Percentiles rank a stretch among this genome's conserved stretches.
phyloP scores from a whole-genome alignment of 345 rosid species.

The Orychophragmus violaceus region DNA sequence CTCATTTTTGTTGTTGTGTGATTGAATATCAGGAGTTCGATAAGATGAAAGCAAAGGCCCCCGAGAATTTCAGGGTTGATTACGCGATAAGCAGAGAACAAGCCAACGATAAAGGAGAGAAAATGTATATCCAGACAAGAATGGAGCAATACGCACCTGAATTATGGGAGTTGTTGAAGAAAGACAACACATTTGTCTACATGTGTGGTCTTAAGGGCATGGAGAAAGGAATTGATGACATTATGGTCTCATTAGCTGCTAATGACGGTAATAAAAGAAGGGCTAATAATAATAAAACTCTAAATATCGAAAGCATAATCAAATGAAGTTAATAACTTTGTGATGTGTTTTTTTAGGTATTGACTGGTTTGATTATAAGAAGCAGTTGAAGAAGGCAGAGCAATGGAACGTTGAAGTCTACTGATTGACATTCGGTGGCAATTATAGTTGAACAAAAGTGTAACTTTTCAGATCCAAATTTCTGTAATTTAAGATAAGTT shows the following conservation, averaged over 20 bases:
- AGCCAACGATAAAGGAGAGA: constrained; percentile 29
- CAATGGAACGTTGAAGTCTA: constrained; percentile 95
- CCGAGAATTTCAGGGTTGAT: constrained; percentile 43
- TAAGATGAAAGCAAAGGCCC: constrained; percentile 73
- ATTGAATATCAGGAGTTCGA: constrained; percentile 42
- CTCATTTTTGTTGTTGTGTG: neutral
- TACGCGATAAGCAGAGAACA: constrained; percentile 38
- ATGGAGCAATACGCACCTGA: constrained; percentile 58
- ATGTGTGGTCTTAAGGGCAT: constrained; percentile 94
- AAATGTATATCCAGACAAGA: constrained; percentile 33
- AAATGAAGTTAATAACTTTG: neutral
- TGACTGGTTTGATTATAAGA: constrained; percentile 75
- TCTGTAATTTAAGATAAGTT: constrained; percentile 17
- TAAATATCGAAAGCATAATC: neutral
- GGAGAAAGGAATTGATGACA: constrained; percentile 88
- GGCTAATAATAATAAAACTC: neutral
- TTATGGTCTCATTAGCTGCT: constrained; percentile 67
- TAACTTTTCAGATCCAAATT: neutral
- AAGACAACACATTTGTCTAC: constrained; percentile 83
- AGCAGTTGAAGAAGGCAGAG: constrained; percentile 69
- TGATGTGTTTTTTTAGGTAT: constrained; percentile 39
- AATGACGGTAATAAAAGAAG: constrained; percentile 52
- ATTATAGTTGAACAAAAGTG: constrained; percentile 23
- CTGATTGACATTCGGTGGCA: constrained; percentile 27
- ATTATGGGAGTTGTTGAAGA: constrained; percentile 81